These are phyloP conservation scores for Phycomyces nitens DNA, from an alignment of 192 early-diverging fungal species.

Conservation along the genomic window DNA sequence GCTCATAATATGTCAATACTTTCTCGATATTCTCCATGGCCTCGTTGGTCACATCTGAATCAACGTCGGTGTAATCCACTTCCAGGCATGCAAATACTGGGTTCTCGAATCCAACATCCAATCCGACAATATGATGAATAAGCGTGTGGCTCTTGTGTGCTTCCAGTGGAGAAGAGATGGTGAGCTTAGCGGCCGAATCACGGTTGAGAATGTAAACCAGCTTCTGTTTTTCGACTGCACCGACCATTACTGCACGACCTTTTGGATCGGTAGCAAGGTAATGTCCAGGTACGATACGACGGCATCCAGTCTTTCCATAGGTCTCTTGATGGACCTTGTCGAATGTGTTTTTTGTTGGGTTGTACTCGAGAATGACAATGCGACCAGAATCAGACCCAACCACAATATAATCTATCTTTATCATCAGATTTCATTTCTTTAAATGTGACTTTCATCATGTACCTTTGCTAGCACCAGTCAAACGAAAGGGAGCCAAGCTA, in stretches of 20 bases:
- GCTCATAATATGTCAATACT: constrained; percentile 89
- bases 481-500: constrained; percentile 75
- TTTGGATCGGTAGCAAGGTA: constrained; percentile 95
- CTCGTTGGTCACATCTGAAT: constrained; percentile 70
- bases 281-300: constrained; percentile 91
- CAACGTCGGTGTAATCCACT: constrained; percentile 77
- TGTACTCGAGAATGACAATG: constrained; percentile 88
- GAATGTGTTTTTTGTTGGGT: constrained; percentile 67
- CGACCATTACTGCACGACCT: constrained; percentile 95
- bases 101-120: constrained; percentile 99
- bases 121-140: constrained; percentile 75
- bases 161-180: constrained; percentile 94
- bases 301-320: constrained; percentile 87
- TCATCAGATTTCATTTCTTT: background rate
- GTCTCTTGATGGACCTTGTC: constrained; percentile 87
- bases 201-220: constrained; percentile 96
- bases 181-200: constrained; percentile 75
- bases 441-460: background rate
- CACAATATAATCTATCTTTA: constrained; percentile 78
- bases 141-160: constrained; percentile 81
- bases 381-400: constrained; percentile 89
- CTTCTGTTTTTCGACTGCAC: constrained; percentile 90
- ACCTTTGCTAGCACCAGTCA: constrained; percentile 90
- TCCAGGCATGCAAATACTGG: constrained; percentile 96
- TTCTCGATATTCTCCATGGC: constrained; percentile 71